Conservation (phyloP, 2,329 filamentous ascomycete genomes). For the Fusarium sp. region DNA sequence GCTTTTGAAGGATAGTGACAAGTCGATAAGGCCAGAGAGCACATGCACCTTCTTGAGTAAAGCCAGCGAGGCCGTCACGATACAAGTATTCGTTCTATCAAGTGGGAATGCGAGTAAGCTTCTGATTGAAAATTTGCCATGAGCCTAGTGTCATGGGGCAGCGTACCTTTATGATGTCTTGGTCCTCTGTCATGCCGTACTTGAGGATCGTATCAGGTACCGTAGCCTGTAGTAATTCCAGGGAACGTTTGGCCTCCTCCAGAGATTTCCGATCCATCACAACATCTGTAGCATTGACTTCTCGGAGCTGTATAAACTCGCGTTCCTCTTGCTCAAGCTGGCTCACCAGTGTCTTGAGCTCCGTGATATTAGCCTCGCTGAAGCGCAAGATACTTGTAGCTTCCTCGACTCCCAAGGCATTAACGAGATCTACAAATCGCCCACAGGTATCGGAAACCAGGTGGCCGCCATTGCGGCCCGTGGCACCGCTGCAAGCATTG, state of each 20-base stretch:
- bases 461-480: slow-evolving; percentile 33
- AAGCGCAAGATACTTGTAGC: slow-evolving; percentile 58
- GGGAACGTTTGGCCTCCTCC: neutral
- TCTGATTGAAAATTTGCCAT: neutral
- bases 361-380: slow-evolving; percentile 39
- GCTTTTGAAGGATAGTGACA: slow-evolving; percentile 54
- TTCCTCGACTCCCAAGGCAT: slow-evolving; percentile 45
- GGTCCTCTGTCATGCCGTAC: neutral
- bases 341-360: slow-evolving; percentile 4
- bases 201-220: neutral
- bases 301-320: slow-evolving; percentile 3
- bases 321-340: slow-evolving; percentile 6
- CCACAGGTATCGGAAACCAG: slow-evolving; percentile 50
- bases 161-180: neutral
- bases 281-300: slow-evolving; percentile 1
- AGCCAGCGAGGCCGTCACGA: slow-evolving; percentile 41
- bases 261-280: neutral
- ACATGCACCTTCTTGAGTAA: slow-evolving; percentile 54
- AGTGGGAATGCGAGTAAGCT: neutral
- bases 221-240: neutral
- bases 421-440: slow-evolving; percentile 49
- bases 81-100: slow-evolving; percentile 2
- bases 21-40: slow-evolving; percentile 62
- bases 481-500: slow-evolving; percentile 29
- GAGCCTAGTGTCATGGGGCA: no score